Base-by-base conservation (phyloP, 2,329 filamentous ascomycete species). In the Paecilomyces variotii region DNA sequence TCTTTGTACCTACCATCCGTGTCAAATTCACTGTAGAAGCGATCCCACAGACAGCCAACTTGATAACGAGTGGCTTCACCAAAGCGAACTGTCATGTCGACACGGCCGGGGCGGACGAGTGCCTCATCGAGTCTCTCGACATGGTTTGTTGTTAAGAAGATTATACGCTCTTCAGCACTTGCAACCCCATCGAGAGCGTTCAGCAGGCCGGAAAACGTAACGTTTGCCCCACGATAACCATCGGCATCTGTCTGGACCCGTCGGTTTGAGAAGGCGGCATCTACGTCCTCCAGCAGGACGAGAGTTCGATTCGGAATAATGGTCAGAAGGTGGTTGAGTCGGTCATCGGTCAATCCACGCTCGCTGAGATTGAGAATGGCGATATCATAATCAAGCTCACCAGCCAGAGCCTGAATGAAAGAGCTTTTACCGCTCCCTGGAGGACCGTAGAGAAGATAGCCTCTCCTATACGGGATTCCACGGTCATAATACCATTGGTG, bases 61-160 rank as follows among this genome's bases (percentile, higher is more conserved):
- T 97, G 94, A 72, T 89, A 88, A 59, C 85, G 82, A 2, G 89
- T 93, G 32, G 93, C 91, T 73, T 96, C 89, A 39, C 92, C 93
- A 54, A 99, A 87, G 57, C 90, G 85, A 2, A 96, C 84, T 64
- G 90, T 94, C 87, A 97, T 89, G 74, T 99, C 94, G 0, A 99
- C 91, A 54, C 94, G 84, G 0, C 94, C 94, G 0, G 94, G 94
- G 26, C 94, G 83, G 54, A 97, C 90, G 50, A 99, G 77, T 3
- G 94, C 94, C 61, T 91, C 88, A 68, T 97, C 91, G 1, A 97
- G 82, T 49, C 90, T 84, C 64, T 97, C 91, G 39, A 96, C 86
- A 69, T 97, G 91, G 69, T 99, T 99, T 24, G 93, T 96, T 1
- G 94, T 99, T 62, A 96, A 80, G 74, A 99, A 96, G 1, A 95